Evolutionary conservation across 2,329 filamentous ascomycete genomes (phyloP).

Genomic region (Monosporascus cannonballus): DNA sequence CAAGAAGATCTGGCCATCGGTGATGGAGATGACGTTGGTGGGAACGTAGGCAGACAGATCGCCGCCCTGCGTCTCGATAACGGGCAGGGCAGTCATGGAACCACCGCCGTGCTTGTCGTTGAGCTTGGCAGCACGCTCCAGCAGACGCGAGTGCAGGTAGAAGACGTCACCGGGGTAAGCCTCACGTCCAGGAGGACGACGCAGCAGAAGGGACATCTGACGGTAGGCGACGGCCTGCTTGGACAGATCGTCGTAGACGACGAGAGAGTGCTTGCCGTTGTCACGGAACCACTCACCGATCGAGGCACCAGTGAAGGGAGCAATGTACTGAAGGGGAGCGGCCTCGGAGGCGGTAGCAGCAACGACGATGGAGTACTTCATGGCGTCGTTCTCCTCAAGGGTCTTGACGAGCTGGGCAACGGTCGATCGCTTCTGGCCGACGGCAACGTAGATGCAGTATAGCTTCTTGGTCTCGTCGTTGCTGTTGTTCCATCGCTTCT

Average conservation of each 20-base stretch:
- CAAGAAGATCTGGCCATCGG: slow-evolving; percentile 99
- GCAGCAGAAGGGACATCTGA: slow-evolving; percentile 97
- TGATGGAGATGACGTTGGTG: slow-evolving; percentile 99
- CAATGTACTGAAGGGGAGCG: slow-evolving; percentile 87
- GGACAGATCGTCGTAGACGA: slow-evolving; percentile 91
- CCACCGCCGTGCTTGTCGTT: slow-evolving; percentile 91
- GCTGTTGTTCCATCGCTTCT: slow-evolving; percentile 92
- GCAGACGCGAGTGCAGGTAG: slow-evolving; percentile 98
- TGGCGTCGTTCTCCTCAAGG: slow-evolving; percentile 98
- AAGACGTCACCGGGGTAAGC: slow-evolving; percentile 99
- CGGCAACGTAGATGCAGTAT: slow-evolving; percentile 98
- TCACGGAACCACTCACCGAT: slow-evolving; percentile 74
- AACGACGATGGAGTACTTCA: slow-evolving; percentile 95
- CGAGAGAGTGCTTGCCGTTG: slow-evolving; percentile 78
- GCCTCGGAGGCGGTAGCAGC: slow-evolving; percentile 97
- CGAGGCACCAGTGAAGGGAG: slow-evolving; percentile 78
- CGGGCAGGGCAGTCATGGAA: slow-evolving; percentile 91
- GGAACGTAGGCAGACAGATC: slow-evolving; percentile 99
- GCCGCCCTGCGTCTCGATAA: slow-evolving; percentile 99
- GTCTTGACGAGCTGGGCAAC: slow-evolving; percentile 99
- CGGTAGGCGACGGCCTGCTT: slow-evolving; percentile 98
- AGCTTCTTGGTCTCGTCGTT: slow-evolving; percentile 96
- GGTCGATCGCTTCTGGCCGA: slow-evolving; percentile 99
- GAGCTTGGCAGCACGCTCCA: slow-evolving; percentile 99
- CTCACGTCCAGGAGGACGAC: slow-evolving; percentile 97